Evolutionary conservation across 169 alveolate species (phyloP), one percentile per base, ranked within the genome.

Genomic region (Plasmodium yoelii): DNA sequence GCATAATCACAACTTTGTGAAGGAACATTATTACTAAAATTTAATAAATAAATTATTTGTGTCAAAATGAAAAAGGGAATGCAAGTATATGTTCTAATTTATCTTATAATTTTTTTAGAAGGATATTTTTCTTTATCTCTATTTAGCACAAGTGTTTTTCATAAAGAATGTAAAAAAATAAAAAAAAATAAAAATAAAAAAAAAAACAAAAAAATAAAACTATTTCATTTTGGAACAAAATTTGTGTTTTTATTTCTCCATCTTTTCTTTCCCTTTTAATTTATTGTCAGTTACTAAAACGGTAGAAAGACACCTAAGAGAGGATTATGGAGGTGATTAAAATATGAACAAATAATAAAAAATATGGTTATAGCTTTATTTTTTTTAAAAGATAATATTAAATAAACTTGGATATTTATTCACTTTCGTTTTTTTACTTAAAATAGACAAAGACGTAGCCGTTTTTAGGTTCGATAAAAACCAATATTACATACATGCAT

Each of bases 281-380:
- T 74, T 22, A 39, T 0, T 34, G 12, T 67, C 53, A 77, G 88
- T 63, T 19, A 77, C 88, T 26, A 77, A 77, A 53, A 22, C 75
- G 6, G 88, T 77, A 42, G 88, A 77, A 57, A 77, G 44, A 44
- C 88, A 77, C 39, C 68, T 77, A 19, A n/a, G 65, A 53, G 88
- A 77, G 39, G 88, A 77, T 22, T 77, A 63, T 56, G 88, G 88
- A 77, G 88, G 88, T 77, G 18, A 12, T 28, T 9, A 9, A 12
- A 24, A 72, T 47, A 44, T n/a, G 24, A 10, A 28, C 34, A 34
- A 18, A 53, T 46, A 39, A n/a, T 49, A 10, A 28, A 24, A 44
- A 44, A 22, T 24, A 13, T n/a, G 1, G 5, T 18, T 34, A 8
- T 56, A 26, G 24, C 9, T 47, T 47, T 56, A 5, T 42, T 15